Evolutionary conservation across 139 green algal genomes (phyloP), one percentile per base, ranked within the genome.

Genomic region (Volvox africanus): DNA sequence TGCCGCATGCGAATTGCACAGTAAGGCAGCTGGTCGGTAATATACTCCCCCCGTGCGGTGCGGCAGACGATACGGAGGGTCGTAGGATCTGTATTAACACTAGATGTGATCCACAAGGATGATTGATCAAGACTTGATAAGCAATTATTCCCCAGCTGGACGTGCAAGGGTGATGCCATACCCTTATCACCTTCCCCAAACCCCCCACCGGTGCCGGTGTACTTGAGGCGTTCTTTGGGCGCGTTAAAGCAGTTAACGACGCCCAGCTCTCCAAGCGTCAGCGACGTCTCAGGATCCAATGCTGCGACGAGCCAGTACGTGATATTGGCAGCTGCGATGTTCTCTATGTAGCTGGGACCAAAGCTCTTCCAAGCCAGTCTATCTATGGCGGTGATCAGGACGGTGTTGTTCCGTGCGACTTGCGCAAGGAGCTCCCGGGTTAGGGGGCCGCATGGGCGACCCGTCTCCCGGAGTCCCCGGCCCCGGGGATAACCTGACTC

Each of bases 211-310:
- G 79, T 65, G n/a, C 89, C 89, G 26, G 82, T 83, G 82, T 92
- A 92, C 55, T 73, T 75, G 24, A 92, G 81, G 30, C 68, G 55
- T 11, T 89, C 89, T 17, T 68, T 65, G 20, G 89, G 89, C 50
- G 89, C 81, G 71, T 92, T 92, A 50, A 92, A 92, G 89, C 89
- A 92, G 24, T 92, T 75, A 11, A 17, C 22, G 1, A 90, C 18
- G 11, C 75, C 82, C 61, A n/a, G 19, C 0, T 62, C 55, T 0
- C 33, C 89, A 17, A 92, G 71, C 18, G 89, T 68, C 69, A 71
- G 0, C 20, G 89, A 88, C 1, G 81, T 89, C 81, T 87, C 77
- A 62, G 80, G 89, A 61, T 88, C 89, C 30, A 91, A 44, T 0
- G 87, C 87, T 26, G 87, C 89, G 24, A 92, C 55, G 12, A 92